Base-by-base conservation (phyloP, 179 eudicot species). In the Camellia oleifera region DNA sequence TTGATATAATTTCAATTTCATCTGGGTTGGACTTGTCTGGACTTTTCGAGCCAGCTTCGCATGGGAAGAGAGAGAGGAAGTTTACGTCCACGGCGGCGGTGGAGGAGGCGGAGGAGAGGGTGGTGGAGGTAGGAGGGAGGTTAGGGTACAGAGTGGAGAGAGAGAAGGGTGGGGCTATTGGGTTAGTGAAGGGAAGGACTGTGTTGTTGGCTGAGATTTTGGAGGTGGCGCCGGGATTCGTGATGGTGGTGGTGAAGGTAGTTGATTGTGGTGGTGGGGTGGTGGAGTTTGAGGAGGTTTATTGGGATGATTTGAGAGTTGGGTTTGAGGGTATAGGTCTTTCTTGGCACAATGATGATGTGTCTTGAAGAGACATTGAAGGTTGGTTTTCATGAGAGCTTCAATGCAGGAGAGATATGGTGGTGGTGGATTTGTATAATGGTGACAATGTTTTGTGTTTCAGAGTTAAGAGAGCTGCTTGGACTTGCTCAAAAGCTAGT, bases 1-100 rank as follows among this genome's bases (percentile, higher is more conserved):
- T 93, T 58, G 95, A 93, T 53, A 85, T 93, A 50, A 93, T 93
- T 2, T 88, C 94, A 0, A 77, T 93, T 85, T 91, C 97, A 10
- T 80, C 89, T 12, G 87, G 86, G 40, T 26, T 84, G 73, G 84
- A 92, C 80, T 77, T 93, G 2, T 93, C 97, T 0, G 91, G 89
- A 14, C 79, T 93, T 0, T 91, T 93, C 15, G 91, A 89, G 72
- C 64, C 44, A 53, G 79, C 81, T 64, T 4, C 46, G 53, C 50
- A 57, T 8, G n/a, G 44, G 11, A 83, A 79, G 80, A 88, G 76
- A 8, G 95, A 87, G 80, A 83, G 84, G 86, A 85, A 92, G 69
- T 93, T 93, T 56, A 89, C 93, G 6, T 46, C 91, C 6, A 85
- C 80, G 61, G 86, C 69, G 58, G 5, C 84, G 53, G 85, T 81